Evolutionary conservation across 805 yeast species (phyloP), one percentile per base, ranked within the genome.

Genomic region (Candida arabinofermentans): DNA sequence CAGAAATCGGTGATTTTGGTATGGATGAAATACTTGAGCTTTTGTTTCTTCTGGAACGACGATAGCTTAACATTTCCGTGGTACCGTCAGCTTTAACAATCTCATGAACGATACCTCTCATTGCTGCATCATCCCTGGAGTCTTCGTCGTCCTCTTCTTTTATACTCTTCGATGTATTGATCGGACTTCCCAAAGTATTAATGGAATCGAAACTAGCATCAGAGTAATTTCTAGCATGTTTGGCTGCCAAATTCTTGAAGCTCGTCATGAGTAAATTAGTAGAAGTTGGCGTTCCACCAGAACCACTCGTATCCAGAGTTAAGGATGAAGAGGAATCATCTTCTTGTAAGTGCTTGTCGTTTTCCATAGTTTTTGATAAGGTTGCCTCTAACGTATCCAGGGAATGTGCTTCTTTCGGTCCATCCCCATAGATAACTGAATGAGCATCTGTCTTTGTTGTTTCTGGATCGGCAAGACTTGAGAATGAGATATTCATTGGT

Each of bases 381-480:
- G 22, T 34, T 19, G 37, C 46, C 14, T 37, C 48, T 9, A 48
- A 23, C 5, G 50, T 40, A 17, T 40, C 49, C 18, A 43, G 34
- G 8, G 47, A 40, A 23, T 39, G 38, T 13, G 46, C 12, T 14
- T 55, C 19, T 41, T 36, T 30, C 4, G 22, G 8, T 5, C 27
- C 35, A 34, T 39, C 42, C 49, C 51, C 16, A 34, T 49, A 43
- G 10, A 34, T 42, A 37, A 55, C 47, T 3, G 74, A 66, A 34
- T 61, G 71, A 16, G 75, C 80, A 49, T 76, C 79, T 24, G 72
- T 67, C 37, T 55, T 67, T 0, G 81, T 76, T 0, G 79, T 76
- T 35, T 64, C 69, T 0, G 81, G 81, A 46, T 68, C 61, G 1
- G 79, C 79, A 0, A 81, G 81, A 1, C 67, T 54, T 3, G 77